phyloP scores from a whole-genome alignment of 495 filamentous ascomycete genomes.

The Penicillium dipodomyicola region DNA sequence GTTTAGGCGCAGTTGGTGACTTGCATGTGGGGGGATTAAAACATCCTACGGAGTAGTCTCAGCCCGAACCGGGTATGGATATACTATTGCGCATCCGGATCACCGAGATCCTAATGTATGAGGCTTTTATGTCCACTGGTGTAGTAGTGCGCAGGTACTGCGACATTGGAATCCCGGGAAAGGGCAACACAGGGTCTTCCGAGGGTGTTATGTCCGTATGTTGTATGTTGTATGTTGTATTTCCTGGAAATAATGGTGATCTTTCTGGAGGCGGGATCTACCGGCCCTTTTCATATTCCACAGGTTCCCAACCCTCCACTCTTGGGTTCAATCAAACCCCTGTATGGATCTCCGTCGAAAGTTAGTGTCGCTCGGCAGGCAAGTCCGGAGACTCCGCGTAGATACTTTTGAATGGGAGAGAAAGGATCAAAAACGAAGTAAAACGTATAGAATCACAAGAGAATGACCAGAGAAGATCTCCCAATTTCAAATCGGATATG shows the following conservation, averaged over 20 bases:
- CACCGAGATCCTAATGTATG: neutral
- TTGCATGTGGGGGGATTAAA: conserved; percentile 5
- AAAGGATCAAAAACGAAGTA: no score
- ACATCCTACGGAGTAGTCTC: no score
- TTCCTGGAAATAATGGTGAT: neutral
- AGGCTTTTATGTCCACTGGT: neutral
- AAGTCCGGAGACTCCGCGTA: neutral
- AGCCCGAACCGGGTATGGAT: neutral
- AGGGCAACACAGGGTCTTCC: neutral
- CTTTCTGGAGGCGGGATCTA: conserved; percentile 9
- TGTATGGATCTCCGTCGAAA: conserved; percentile 7
- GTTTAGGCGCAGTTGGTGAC: neutral
- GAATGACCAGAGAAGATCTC: neutral
- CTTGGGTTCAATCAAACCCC: neutral
- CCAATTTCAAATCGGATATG: conserved; percentile 2
- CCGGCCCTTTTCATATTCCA: conserved; percentile 11
- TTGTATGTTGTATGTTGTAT: no score
- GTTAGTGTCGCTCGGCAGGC: conserved; percentile 1
- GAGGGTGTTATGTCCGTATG: neutral
- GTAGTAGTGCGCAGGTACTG: neutral
- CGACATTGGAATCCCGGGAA: neutral
- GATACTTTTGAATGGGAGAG: neutral
- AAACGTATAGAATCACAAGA: no score
- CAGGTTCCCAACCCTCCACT: neutral
- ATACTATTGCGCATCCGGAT: no score